Evolutionary conservation across 108 stramenopile species (phyloP), one percentile per base, ranked within the genome.

Genomic region (Conticribra guillardii): DNA sequence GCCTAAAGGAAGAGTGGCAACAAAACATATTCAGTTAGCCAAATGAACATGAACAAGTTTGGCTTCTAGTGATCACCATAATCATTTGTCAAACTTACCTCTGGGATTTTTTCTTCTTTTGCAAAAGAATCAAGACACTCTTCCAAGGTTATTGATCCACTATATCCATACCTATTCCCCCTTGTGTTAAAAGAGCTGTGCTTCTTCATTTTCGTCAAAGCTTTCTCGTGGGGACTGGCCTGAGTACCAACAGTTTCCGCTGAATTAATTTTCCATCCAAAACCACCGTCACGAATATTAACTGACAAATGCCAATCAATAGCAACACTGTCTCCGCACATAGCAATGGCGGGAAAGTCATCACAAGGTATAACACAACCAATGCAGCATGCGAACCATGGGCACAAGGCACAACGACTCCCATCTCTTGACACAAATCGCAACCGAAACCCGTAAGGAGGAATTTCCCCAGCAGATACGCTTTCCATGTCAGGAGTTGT

Each of bases 281-380:
- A 94, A 18, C 93, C 90, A 48, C 69, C 72, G 24, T 84, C 80
- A 8, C 86, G 89, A 28, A 94, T 60, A 69, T 94, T 89, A 26
- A 92, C 90, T 8, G 89, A 87, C 50, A 96, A 75, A 67, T 96
- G 95, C 90, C 90, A 96, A 76, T 96, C 95, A 21, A 93, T 85
- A 18, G 81, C 82, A 26, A 96, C 67, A 53, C 88, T 94, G 63
- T 96, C 95, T 7, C 95, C 92, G 51, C 87, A 86, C 71, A 81
- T 82, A 5, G 90, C 87, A 71, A 87, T 88, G 32, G 85, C 84
- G 17, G 85, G 81, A 31, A 66, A 74, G 56, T 89, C 84, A 69
- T 96, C 87, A 61, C 92, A 92, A 26, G 89, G 89, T 55, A 96
- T 76, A 24, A 88, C 60, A 77, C 95, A 96, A 24, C 95, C 95